A percentile compares a stretch with the other conserved stretches of the same genome.
These are phyloP conservation scores for Miscanthus lutarioriparius DNA, from an alignment of 176 grass and related monocot species.

Conservation along the genomic window DNA sequence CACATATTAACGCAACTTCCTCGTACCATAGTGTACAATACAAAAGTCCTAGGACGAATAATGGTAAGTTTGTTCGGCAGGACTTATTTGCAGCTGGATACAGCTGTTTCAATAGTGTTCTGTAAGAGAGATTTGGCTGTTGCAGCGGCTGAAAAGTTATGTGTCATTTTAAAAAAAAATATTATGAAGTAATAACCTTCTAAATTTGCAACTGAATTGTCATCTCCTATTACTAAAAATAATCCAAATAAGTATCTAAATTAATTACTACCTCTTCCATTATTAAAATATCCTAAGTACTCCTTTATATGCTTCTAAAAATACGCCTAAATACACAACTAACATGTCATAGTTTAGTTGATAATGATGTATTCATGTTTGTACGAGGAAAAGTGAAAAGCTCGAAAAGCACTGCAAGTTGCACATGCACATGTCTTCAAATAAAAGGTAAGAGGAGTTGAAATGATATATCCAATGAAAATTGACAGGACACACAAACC, in stretches of 20 bases:
- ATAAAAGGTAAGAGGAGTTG: not conserved
- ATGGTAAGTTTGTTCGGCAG: no score
- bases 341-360: not conserved
- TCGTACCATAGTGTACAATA: no score
- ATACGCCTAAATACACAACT: not conserved
- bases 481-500: not conserved
- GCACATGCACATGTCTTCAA: not conserved
- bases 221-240: no score
- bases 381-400: not conserved
- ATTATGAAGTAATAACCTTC: no score
- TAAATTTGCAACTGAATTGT: no score
- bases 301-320: not conserved
- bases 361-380: not conserved
- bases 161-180: no score
- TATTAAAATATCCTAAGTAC: not conserved
- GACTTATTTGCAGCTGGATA: no score
- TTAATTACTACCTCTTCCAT: not conserved
- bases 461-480: not conserved
- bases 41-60: no score
- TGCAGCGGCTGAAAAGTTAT: no score
- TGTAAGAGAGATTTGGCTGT: no score
- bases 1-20: no score
- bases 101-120: no score
- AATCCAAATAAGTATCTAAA: not conserved
- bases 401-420: not conserved